Conservation (phyloP, 1,284 basidiomycete genomes). For the Ustilago nuda region DNA sequence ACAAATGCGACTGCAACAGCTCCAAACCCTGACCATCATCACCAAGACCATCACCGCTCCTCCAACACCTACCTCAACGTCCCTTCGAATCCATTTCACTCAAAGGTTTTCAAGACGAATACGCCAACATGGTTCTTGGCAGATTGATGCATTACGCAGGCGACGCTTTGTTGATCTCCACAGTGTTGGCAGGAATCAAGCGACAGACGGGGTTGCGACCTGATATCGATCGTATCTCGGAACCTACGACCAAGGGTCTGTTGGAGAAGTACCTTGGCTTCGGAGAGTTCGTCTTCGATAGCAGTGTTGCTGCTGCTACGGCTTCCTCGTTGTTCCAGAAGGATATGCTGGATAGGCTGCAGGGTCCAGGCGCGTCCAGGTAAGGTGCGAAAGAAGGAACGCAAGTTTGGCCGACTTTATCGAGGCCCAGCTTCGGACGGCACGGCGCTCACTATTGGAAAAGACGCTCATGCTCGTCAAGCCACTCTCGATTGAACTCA, state of each 20-base stretch:
- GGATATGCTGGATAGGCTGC: constrained; percentile 28
- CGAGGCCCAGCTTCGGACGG: no score
- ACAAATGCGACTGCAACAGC: constrained; percentile 2
- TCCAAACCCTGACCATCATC: neutral
- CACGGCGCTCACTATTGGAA: no score
- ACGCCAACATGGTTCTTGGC: constrained; percentile 71
- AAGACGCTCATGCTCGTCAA: no score
- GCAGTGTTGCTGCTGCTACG: constrained; percentile 56
- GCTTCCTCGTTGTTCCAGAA: constrained; percentile 55
- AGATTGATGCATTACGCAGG: constrained; percentile 84
- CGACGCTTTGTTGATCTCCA: constrained; percentile 87
- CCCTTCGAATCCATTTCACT: no score
- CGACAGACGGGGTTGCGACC: constrained; percentile 73
- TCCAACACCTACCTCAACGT: neutral
- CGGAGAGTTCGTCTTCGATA: constrained; percentile 86
- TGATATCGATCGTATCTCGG: constrained; percentile 56
- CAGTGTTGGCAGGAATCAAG: constrained; percentile 89
- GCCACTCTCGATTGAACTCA: no score
- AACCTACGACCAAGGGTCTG: constrained; percentile 79
- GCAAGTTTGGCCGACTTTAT: neutral
- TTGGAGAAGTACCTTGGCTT: constrained; percentile 85
- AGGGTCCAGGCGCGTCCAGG: constrained; percentile 12
- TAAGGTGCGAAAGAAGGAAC: neutral
- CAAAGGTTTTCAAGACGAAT: no score
- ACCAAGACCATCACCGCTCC: neutral